A percentile compares a stretch with the other conserved stretches of the same genome.
phyloP scores from a whole-genome alignment of 2,329 filamentous ascomycete genomes.

The Ophiostoma novo-ulmi region DNA sequence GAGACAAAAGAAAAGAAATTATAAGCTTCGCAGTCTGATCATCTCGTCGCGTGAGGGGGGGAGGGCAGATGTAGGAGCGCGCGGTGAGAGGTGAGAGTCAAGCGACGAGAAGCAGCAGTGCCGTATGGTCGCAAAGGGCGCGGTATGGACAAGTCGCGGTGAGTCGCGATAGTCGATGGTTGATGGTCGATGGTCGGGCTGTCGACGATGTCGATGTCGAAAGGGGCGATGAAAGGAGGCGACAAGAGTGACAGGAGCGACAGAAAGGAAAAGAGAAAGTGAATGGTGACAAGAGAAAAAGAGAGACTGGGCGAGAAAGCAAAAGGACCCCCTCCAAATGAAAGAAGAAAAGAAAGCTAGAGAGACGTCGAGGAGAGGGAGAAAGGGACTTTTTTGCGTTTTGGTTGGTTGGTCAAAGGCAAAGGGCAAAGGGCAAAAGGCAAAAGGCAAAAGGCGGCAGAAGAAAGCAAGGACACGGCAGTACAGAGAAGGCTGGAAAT shows the following conservation, averaged over 20 bases:
- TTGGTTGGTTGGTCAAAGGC: background rate
- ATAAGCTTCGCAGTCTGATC: slow-evolving; percentile 40
- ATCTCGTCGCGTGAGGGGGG: slow-evolving; percentile 39
- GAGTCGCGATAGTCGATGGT: background rate
- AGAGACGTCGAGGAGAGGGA: background rate
- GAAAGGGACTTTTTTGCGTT: slow-evolving; percentile 12
- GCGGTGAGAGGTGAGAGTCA: background rate
- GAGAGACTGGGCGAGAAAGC: background rate
- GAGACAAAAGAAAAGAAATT: slow-evolving; percentile 10
- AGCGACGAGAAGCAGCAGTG: background rate
- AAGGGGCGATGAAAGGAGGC: background rate
- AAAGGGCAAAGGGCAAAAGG: background rate
- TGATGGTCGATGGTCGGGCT: background rate
- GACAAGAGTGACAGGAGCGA: background rate
- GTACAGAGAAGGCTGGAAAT: background rate
- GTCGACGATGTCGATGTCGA: background rate
- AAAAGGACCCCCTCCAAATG: background rate
- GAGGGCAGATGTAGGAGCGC: background rate
- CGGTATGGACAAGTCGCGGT: background rate
- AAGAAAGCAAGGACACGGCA: too few species aligned
- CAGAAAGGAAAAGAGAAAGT: background rate
- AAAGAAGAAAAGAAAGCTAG: slow-evolving; percentile 13
- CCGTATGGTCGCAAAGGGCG: background rate
- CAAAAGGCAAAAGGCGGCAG: background rate
- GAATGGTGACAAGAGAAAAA: background rate